Base-by-base conservation (phyloP, 2,329 filamentous ascomycete genomes). In the Cercospora janseana region DNA sequence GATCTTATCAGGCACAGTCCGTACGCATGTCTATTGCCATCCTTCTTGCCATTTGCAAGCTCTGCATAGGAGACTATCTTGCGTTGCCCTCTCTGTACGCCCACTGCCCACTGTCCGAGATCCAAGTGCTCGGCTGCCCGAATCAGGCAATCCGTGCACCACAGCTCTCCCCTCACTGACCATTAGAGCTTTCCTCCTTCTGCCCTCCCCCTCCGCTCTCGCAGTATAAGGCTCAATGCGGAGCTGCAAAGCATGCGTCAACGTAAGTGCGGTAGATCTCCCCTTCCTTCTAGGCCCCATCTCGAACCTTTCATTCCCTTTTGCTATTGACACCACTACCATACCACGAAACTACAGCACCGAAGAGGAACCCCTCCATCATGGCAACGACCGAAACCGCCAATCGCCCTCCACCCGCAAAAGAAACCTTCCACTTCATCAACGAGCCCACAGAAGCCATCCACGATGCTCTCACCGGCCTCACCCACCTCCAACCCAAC, bases 381-480 rank as follows among this genome's bases (percentile, higher is more conserved):
- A 63, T 63, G 61, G 49, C 60, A 7, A 58, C 60, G 3, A 56
- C 58, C 12, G 59, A 62, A 46, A 58, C 59, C n/a, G 48, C 49
- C 20, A 51, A 49, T 12, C 55, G 35, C 38, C 31, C 58, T 20
- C 51, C 53, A n/a, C 52, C 60, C n/a, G 20, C 55, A 12, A 64
- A 64, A 46, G 62, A 69, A 24, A 69, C 66, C 13, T 69, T 69
- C 53, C 67, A 69, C 55, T 67, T 69, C 58, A 67, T 69, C 59
- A 68, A 69, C 51, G 57, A 62, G 37, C 65, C 64, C 18, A 37
- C 56, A 32, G 61, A 67, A 38, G 60, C 66, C 18, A 68, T 70
- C 49, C 63, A 65, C 52, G 67, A 70, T 46, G 66, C 67, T 41
- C 54, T 65, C 7, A 62, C 58, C 24, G 67, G 67, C 46, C 60